These are phyloP conservation scores for Starmera stellimalicola DNA, from an alignment of 1,139 yeast genomes.

Conservation along the genomic window DNA sequence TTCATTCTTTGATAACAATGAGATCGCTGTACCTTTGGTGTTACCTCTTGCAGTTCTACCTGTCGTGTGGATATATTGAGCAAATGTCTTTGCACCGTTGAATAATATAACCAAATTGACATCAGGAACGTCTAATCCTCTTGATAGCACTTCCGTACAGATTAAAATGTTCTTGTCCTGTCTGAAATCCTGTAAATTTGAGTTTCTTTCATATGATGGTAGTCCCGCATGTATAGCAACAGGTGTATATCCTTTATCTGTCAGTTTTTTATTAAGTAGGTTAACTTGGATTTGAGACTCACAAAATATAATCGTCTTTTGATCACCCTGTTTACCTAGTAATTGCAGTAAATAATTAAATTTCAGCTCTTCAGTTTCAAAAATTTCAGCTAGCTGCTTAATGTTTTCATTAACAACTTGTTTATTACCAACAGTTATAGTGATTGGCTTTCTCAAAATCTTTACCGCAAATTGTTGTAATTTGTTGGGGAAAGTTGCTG, in stretches of 20 bases:
- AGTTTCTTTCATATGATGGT: slow-evolving; percentile 75
- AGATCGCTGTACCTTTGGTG: slow-evolving; percentile 60
- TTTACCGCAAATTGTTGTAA: slow-evolving; percentile 68
- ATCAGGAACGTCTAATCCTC: slow-evolving; percentile 88
- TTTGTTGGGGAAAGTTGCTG: slow-evolving; percentile 86
- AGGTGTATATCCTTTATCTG: slow-evolving; percentile 48
- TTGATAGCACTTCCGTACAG: slow-evolving; percentile 91
- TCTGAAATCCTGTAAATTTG: slow-evolving; percentile 67
- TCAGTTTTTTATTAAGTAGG: slow-evolving; percentile 45
- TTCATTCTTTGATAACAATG: slow-evolving; percentile 59
- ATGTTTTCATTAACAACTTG: slow-evolving; percentile 81
- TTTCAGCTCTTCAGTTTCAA: slow-evolving; percentile 41
- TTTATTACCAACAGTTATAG: slow-evolving; percentile 73
- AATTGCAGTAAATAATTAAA: slow-evolving; percentile 45
- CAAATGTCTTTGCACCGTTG: slow-evolving; percentile 88
- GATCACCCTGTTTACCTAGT: slow-evolving; percentile 35
- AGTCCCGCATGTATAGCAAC: slow-evolving; percentile 88
- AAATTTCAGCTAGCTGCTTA: slow-evolving; percentile 57
- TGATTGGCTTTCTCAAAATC: slow-evolving; percentile 54
- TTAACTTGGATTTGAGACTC: slow-evolving; percentile 85
- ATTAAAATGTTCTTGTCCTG: slow-evolving; percentile 55
- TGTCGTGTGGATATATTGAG: slow-evolving; percentile 92
- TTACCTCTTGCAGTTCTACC: slow-evolving; percentile 95
- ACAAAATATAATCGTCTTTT: slow-evolving; percentile 71
- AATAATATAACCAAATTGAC: slow-evolving; percentile 73